phyloP scores from a whole-genome alignment of 2,329 filamentous ascomycete species.

The Mollisia scopiformis region DNA sequence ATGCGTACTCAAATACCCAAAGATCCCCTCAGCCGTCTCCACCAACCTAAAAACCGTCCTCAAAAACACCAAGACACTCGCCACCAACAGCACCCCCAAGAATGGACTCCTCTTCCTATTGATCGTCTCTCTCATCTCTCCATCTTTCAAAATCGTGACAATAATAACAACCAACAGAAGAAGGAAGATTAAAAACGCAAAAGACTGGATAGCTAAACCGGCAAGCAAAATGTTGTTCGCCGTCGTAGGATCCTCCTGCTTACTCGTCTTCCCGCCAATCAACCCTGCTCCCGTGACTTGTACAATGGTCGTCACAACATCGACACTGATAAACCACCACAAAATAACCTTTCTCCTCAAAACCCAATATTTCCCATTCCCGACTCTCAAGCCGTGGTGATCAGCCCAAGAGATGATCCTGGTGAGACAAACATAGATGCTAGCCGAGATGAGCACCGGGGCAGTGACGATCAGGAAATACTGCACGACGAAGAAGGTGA shows the following conservation, averaged over 20 bases:
- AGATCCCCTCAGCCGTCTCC: conserved; percentile 54
- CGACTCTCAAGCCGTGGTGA: not conserved
- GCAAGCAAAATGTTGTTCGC: conserved; percentile 59
- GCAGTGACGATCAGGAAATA: conserved; percentile 65
- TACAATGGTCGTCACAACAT: conserved; percentile 55
- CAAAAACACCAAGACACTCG: not conserved
- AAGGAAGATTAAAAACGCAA: conserved; percentile 53
- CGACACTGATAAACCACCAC: conserved; percentile 57
- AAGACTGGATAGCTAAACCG: conserved; percentile 57
- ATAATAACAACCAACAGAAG: conserved; percentile 30
- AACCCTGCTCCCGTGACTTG: conserved; percentile 58
- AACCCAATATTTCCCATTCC: conserved; percentile 41
- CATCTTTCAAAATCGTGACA: conserved; percentile 28
- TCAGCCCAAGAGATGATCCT: conserved; percentile 1
- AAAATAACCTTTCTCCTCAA: conserved; percentile 48
- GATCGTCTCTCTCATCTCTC: conserved; percentile 18
- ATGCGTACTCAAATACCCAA: conserved; percentile 47
- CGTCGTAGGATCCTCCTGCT: conserved; percentile 51
- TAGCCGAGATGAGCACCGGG: conserved; percentile 59
- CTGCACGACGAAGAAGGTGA: conserved; percentile 59
- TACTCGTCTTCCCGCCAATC: conserved; percentile 52
- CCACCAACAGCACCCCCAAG: not conserved
- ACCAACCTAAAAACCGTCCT: conserved; percentile 21
- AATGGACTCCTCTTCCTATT: not conserved
- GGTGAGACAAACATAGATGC: conserved; percentile 54